Evolutionary conservation across 495 filamentous ascomycete species (phyloP), one percentile per base, ranked within the genome.

Genomic region (Polyplosphaeria fusca): DNA sequence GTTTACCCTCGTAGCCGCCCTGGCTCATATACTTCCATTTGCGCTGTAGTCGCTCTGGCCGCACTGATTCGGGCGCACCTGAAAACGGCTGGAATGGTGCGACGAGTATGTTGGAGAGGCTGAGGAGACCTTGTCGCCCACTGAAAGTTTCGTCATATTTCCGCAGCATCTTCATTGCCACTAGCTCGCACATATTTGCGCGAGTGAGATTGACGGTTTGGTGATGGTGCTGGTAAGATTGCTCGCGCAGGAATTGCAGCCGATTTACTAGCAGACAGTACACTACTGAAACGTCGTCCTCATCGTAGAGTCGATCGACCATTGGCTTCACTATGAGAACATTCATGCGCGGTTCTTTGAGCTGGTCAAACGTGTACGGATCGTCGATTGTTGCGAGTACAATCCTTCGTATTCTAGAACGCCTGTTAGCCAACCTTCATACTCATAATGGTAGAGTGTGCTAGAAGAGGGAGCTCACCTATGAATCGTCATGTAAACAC

Each of bases 191-290:
- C 19, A 88, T 76, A 38, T 74, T 74, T 19, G 84, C 86, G 44
- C 85, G 73, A 5, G 84, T 86, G 43, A 75, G 78, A 67, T 84
- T 79, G 50, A 88, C 85, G 46, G 84, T 87, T 65, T 86, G 83
- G 56, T 80, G 79, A 58, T 88, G 86, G 54, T 76, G 74, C 64
- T 86, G 77, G 60, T 80, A 79, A 0, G 74, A 70, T 67, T 87
- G 86, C 61, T 88, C 83, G 32, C 78, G 73, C 13, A 86, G 73
- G 66, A 89, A 89, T 54, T 86, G 82, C 2, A 79, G 76, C 24
- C 83, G 74, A 65, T 89, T 89, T 51, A 88, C 85, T 9, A 89
- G 77, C 35, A 89, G 75, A 63, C 84, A 87, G 67, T 87, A 89
- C 7, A 85, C 80, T 73, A 60, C 12, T 20, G 85, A 87, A 32